These are phyloP conservation scores for Chlamydomonas urium DNA, from an alignment of 139 green algal genomes.

Conservation along the genomic window DNA sequence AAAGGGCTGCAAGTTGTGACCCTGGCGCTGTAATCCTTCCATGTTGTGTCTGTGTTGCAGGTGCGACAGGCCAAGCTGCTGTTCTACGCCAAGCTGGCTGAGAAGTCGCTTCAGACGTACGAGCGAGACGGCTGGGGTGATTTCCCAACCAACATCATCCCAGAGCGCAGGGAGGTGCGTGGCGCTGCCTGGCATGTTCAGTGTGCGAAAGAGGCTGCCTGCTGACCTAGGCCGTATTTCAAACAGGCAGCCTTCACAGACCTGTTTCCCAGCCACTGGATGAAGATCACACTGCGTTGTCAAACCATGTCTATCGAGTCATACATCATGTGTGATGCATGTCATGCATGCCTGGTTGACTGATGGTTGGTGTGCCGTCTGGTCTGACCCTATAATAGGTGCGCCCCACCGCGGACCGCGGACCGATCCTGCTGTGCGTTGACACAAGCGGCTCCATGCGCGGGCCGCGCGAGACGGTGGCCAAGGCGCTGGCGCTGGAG, in stretches of 20 bases:
- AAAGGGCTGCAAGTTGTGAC: neutral
- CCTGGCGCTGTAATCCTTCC: neutral
- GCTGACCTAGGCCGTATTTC: too few species aligned
- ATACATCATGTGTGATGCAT: too few species aligned
- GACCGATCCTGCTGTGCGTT: conserved; percentile 91
- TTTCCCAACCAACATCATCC: neutral
- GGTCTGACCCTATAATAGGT: conserved; percentile 29
- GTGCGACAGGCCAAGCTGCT: conserved; percentile 76
- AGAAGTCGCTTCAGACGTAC: conserved; percentile 79
- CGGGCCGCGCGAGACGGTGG: conserved; percentile 50
- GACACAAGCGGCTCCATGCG: conserved; percentile 75
- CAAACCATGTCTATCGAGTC: too few species aligned
- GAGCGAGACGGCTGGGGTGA: too few species aligned
- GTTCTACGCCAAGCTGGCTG: conserved; percentile 77
- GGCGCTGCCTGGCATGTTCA: too few species aligned
- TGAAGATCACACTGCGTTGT: too few species aligned
- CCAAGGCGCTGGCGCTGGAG: conserved; percentile 87
- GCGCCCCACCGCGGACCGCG: conserved; percentile 81
- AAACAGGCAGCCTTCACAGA: too few species aligned
- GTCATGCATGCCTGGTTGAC: too few species aligned
- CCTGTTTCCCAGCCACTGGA: too few species aligned
- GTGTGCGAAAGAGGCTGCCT: too few species aligned
- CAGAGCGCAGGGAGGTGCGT: conserved; percentile 16
- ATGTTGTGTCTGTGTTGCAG: neutral
- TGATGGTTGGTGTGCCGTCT: neutral